These are phyloP conservation scores for Fusarium coffeatum DNA, from an alignment of 2,329 filamentous ascomycete genomes.

Conservation along the genomic window DNA sequence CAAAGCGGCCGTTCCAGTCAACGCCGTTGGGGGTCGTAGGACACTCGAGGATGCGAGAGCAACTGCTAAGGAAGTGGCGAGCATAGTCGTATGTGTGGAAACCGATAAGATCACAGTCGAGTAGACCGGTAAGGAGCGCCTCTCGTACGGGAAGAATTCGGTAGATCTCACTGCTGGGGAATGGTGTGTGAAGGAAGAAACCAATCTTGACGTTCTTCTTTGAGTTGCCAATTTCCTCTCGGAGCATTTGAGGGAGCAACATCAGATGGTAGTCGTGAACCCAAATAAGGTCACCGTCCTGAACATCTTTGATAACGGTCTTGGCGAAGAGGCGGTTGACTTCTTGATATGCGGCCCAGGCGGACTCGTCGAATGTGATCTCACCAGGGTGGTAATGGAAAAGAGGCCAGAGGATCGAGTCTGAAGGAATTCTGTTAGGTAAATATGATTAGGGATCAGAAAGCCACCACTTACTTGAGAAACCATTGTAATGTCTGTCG, in stretches of 20 bases:
- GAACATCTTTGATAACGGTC: constrained; percentile 85
- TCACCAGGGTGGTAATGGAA: constrained; percentile 99
- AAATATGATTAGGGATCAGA: background rate
- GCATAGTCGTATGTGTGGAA: constrained; percentile 99
- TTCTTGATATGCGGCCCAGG: constrained; percentile 92
- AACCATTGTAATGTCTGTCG: constrained; percentile 97
- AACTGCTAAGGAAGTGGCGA: constrained; percentile 96
- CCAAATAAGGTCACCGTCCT: constrained; percentile 96
- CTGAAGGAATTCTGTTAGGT: constrained; percentile 56
- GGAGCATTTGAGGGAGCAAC: constrained; percentile 94
- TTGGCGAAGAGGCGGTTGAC: constrained; percentile 94
- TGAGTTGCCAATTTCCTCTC: constrained; percentile 82
- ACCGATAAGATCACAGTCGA: constrained; percentile 94
- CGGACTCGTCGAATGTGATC: constrained; percentile 96
- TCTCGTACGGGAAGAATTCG: constrained; percentile 93
- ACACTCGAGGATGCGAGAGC: constrained; percentile 86
- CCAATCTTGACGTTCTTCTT: constrained; percentile 97
- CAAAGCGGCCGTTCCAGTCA: constrained; percentile 87
- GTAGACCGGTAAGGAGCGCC: constrained; percentile 84
- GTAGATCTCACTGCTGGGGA: constrained; percentile 97
- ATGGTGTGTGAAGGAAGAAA: constrained; percentile 97
- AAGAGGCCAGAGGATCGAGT: constrained; percentile 97
- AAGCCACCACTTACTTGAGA: constrained; percentile 77
- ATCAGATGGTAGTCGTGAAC: constrained; percentile 99
- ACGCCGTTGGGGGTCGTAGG: constrained; percentile 92